Percentiles rank a stretch among this genome's conserved stretches.
Conservation (phyloP, 1,284 basidiomycete genomes). For the Ustilago shanxiensis region DNA sequence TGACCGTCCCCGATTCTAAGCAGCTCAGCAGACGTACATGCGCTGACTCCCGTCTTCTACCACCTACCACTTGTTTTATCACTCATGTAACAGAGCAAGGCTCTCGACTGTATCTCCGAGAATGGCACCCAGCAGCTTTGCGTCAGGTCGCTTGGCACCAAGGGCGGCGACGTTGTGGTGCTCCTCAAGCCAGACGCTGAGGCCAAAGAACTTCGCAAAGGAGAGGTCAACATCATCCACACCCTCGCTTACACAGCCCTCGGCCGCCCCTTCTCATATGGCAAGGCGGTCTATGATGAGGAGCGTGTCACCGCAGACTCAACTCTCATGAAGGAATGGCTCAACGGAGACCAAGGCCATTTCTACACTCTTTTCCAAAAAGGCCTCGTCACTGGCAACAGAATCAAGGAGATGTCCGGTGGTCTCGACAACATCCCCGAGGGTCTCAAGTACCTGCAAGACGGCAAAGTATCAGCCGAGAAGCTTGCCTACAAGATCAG, state of each 20-base stretch:
- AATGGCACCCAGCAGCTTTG: conserved; percentile 60
- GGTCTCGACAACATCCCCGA: conserved; percentile 53
- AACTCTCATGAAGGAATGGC: conserved; percentile 44
- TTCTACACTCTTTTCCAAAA: conserved; percentile 52
- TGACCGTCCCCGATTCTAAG: not conserved
- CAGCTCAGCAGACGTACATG: not conserved
- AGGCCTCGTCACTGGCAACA: conserved; percentile 58
- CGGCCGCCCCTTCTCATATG: conserved; percentile 56
- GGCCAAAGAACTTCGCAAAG: conserved; percentile 53
- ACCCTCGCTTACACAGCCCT: conserved; percentile 60
- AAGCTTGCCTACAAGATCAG: conserved; percentile 61
- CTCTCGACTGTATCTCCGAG: conserved; percentile 66
- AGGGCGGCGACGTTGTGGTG: conserved; percentile 55
- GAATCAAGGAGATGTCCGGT: conserved; percentile 52
- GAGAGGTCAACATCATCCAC: conserved; percentile 60
- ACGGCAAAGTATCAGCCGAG: conserved; percentile 61
- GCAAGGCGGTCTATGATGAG: conserved; percentile 47
- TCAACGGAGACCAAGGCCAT: conserved; percentile 53
- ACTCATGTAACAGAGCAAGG: conserved; percentile 34
- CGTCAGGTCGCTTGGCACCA: conserved; percentile 50
- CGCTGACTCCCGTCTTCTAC: not conserved
- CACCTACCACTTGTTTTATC: not conserved
- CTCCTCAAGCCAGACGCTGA: conserved; percentile 61
- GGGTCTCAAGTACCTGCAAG: conserved; percentile 59
- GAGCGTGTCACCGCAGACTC: conserved; percentile 38